Percentiles rank a stretch among this genome's conserved stretches.
phyloP scores from a whole-genome alignment of 192 early-diverging fungal species.

The Backusella parvicylindrica region DNA sequence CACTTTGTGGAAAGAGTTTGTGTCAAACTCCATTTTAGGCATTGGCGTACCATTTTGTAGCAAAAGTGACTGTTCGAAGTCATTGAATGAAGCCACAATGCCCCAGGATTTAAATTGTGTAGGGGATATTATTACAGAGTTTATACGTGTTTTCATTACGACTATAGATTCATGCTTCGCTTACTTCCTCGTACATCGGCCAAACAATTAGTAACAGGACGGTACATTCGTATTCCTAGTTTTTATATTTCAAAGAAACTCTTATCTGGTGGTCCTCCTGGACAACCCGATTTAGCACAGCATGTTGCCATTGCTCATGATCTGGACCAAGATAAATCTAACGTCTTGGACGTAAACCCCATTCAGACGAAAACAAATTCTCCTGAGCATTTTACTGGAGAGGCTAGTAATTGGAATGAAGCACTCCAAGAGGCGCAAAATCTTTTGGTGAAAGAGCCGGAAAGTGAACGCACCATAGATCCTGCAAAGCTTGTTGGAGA shows the following conservation, averaged over 20 bases:
- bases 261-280: background rate
- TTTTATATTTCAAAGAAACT: background rate
- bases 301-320: background rate
- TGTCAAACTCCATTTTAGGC: background rate
- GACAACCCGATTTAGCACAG: background rate
- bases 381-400: constrained; percentile 21
- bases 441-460: constrained; percentile 28
- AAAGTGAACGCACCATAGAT: constrained; percentile 53
- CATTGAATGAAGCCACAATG: background rate
- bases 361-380: background rate
- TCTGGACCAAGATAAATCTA: background rate
- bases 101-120: background rate
- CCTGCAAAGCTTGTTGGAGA: constrained; percentile 75
- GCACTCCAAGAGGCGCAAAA: constrained; percentile 50
- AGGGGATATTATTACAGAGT: background rate
- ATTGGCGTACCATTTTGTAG: background rate
- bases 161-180: background rate
- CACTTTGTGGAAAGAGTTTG: background rate
- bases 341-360: background rate
- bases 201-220: background rate
- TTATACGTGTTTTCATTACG: background rate
- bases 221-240: background rate
- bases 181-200: background rate
- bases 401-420: constrained; percentile 43
- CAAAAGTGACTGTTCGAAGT: constrained; percentile 5